Percentiles rank a stretch among this genome's conserved stretches.
phyloP scores from a whole-genome alignment of 2,329 filamentous ascomycete genomes.

The Emmonsiellopsis sp. region DNA sequence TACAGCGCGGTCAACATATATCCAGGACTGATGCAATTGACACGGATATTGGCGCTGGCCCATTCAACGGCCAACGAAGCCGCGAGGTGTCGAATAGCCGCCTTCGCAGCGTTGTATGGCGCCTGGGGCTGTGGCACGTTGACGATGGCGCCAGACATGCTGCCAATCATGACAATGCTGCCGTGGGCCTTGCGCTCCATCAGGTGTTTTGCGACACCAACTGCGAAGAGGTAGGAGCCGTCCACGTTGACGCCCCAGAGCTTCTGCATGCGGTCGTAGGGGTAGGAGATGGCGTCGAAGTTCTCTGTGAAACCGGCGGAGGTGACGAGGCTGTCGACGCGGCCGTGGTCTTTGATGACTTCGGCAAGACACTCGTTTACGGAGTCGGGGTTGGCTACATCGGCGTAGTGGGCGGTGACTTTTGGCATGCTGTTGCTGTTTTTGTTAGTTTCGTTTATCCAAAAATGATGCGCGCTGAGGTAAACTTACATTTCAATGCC shows the following conservation, averaged over 20 bases:
- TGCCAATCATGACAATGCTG: slow-evolving; percentile 89
- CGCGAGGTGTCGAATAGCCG: slow-evolving; percentile 80
- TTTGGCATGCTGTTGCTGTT: slow-evolving; percentile 52
- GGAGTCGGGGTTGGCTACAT: slow-evolving; percentile 71
- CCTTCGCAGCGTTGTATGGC: slow-evolving; percentile 89
- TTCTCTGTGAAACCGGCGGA: slow-evolving; percentile 97
- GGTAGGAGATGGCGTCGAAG: slow-evolving; percentile 84
- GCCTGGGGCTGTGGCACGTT: slow-evolving; percentile 92
- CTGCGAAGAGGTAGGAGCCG: slow-evolving; percentile 83
- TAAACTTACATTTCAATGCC: slow-evolving; percentile 54
- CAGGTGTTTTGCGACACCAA: slow-evolving; percentile 73
- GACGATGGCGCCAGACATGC: slow-evolving; percentile 89
- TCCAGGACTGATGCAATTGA: slow-evolving; percentile 90
- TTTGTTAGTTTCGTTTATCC: not conserved
- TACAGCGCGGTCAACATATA: slow-evolving; percentile 94
- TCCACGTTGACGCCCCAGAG: slow-evolving; percentile 91
- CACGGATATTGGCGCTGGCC: slow-evolving; percentile 76
- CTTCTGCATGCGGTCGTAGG: slow-evolving; percentile 82
- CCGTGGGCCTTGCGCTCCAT: slow-evolving; percentile 71
- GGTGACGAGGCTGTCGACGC: slow-evolving; percentile 85
- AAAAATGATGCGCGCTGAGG: not conserved
- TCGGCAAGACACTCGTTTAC: slow-evolving; percentile 66
- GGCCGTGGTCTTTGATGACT: slow-evolving; percentile 61
- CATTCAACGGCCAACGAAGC: slow-evolving; percentile 87
- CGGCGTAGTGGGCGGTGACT: slow-evolving; percentile 82